Evolutionary conservation across 106 monocot genomes (phyloP).

Genomic region (Allium cepa): DNA sequence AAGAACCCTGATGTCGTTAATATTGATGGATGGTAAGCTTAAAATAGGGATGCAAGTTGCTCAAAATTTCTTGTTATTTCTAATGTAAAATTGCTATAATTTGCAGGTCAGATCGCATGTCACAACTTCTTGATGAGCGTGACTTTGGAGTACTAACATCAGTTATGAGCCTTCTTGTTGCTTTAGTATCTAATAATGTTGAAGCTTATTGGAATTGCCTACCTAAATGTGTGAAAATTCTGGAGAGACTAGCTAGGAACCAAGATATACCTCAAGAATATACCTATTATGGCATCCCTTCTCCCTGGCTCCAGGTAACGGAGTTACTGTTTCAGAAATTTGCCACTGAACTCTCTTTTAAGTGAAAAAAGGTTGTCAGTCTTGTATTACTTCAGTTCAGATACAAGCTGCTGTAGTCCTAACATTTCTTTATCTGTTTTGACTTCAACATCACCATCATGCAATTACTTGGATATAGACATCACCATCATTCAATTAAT

Average conservation of each 20-base stretch:
- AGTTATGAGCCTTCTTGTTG: slow-evolving; percentile 96
- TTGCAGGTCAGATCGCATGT: slow-evolving; percentile 93
- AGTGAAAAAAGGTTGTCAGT: too few relatives aligned
- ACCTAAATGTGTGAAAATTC: slow-evolving; percentile 92
- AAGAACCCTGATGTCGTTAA: slow-evolving; percentile 98
- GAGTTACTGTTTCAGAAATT: too few relatives aligned
- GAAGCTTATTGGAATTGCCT: slow-evolving; percentile 99
- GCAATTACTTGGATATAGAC: too few relatives aligned
- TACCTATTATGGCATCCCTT: slow-evolving; percentile 98
- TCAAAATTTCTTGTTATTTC: neutral
- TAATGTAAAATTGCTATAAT: slow-evolving; percentile 5
- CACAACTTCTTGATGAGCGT: slow-evolving; percentile 96
- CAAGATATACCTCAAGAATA: slow-evolving; percentile 96
- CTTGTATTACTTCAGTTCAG: too few relatives aligned
- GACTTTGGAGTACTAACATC: slow-evolving; percentile 95
- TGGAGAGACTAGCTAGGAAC: slow-evolving; percentile 85
- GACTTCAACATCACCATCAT: too few relatives aligned
- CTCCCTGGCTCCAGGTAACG: slow-evolving; percentile 96
- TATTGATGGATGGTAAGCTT: slow-evolving; percentile 86
- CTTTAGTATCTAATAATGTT: slow-evolving; percentile 77
- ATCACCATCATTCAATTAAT: too few relatives aligned
- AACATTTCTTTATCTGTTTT: too few relatives aligned
- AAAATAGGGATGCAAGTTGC: neutral
- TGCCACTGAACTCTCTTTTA: too few relatives aligned
- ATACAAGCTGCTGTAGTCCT: too few relatives aligned